Evolutionary conservation across 1,139 yeast species (phyloP), one percentile per base, ranked within the genome.

Genomic region (Suhomyces maxii): DNA sequence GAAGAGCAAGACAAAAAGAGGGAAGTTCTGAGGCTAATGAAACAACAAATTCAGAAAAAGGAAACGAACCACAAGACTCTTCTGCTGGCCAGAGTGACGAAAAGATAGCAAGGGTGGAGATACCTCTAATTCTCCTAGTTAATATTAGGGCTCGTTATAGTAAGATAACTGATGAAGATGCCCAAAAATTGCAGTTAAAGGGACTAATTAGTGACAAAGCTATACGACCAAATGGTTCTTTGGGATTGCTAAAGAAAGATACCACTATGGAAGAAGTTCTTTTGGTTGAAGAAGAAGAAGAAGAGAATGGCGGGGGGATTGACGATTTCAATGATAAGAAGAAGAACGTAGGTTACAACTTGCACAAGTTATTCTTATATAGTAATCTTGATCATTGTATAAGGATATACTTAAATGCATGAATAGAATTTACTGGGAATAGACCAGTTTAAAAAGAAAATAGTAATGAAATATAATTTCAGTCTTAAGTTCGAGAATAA

Each of bases 321-420:
- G 48, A 37, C 9, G 43, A 36, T 8, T 41, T 26, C 12, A 54
- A 47, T 13, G 46, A 40, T 8, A 53, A 52, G 44, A 53, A 55
- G 44, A 45, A 40, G 30, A 41, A 14, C 30, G 26, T 51, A 11
- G 50, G 45, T 31, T 55, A 52, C 40, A 47, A 45, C 26, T 12
- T 55, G 33, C 45, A 45, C 12, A 38, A 39, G 26, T 14, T 47
- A 7, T 40, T 36, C 7, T 31, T 55, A 10, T 44, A 52, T 35
- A 55, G 52, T 18, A 54, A 50, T 31, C 12, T 53, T 26, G 43
- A 44, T 37, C 44, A 44, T 26, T 51, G 57, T 39, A 45, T 53
- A 13, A 37, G 48, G 45, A 44, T 55, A 3, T 54, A 44, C 37
- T 33, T 55, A 32, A 37, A 47, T 35, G 48, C 47, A 10, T 49